Base-by-base conservation (phyloP, 306 rosid species). In the Vigna trinervia region DNA sequence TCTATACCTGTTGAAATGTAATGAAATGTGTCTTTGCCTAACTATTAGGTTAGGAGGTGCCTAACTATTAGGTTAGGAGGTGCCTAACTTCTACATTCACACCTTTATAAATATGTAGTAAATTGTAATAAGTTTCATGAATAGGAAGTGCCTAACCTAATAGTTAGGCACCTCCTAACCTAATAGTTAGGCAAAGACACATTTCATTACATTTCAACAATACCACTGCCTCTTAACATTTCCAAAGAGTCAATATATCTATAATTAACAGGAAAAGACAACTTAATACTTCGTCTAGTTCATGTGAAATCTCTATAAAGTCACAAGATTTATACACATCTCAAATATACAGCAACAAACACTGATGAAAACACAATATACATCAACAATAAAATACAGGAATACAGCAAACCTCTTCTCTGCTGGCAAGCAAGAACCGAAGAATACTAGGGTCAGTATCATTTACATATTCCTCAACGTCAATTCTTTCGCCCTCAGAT, bases 391-490 rank as follows among this genome's bases (percentile, higher is more conserved):
- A 77, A 71, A 73, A 60, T 62, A 79, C 43, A 32, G 6, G 45
- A 19, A 61, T 30, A 61, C 45, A 69, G 32, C 88, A 52, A 36
- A 95, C 97, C 95, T 95, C 97, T 88, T 88, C 93, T 83, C 97
- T 86, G 89, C 97, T 95, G 48, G 94, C 97, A 61, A 92, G 97
- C 86, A 95, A 86, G 84, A 95, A 91, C 5, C 94, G 90, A 62
- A 95, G 97, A 77, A 95, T 88, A 87, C 97, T 92, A 64, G 97
- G 99, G 79, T 95, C 97, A 65, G 89, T 23, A 11, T 90, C 92
- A 62, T 92, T 92, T 64, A 95, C 83, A 80, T 95, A 92, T 73
- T 92, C 97, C 61, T 95, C 97, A 68, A 36, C 91, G 71, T 89
- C 87, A 6, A 92, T 90, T 60, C 91, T 86, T 83, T 95, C 99